Evolutionary conservation across 371 early-diverging fungal genomes (phyloP), one percentile per base, ranked within the genome.

Genomic region (Mucor mucedo): DNA sequence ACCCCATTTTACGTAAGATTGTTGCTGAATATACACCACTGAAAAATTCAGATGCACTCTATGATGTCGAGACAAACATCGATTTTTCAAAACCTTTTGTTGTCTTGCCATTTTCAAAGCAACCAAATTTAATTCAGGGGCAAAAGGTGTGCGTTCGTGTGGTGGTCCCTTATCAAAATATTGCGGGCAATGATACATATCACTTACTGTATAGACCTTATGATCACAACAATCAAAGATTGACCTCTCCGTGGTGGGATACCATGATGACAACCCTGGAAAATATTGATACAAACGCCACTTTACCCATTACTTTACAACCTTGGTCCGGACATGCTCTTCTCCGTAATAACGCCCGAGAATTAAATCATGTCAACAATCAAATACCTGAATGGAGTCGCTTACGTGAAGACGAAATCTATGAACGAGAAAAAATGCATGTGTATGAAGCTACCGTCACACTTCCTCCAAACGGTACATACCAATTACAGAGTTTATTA

Each of bases 371-470:
- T 16, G 48, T 61, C 2, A 61, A 55, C 13, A 28, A 16, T 30
- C 47, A 70, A 27, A 41, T 64, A 28, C 78, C 78, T 9, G 70
- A 63, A 30, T 77, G 72, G 70, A 53, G 56, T 9, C 57, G 55
- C 9, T 50, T 65, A 4, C 39, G 68, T 10, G 67, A 70, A 29
- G 68, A 66, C 3, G 49, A 48, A 10, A 48, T 73, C 38, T 64
- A 65, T 45, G 76, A 78, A 47, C 65, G 79, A 27, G 55, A 61
- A 11, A 47, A 54, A 11, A 56, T 69, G 11, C 86, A 83, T 68
- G 47, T 85, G 2, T 85, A 85, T 58, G 82, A 84, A 55, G 78
- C 77, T 7, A 71, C 75, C 13, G 53, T 83, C 14, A 50, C 42
- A 4, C 21, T 84, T 35, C 60, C 68, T 0, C 65, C 52, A 21